Evolutionary conservation across 1,284 basidiomycete species (phyloP), one percentile per base, ranked within the genome.

Genomic region (Ustilago shanxiensis): DNA sequence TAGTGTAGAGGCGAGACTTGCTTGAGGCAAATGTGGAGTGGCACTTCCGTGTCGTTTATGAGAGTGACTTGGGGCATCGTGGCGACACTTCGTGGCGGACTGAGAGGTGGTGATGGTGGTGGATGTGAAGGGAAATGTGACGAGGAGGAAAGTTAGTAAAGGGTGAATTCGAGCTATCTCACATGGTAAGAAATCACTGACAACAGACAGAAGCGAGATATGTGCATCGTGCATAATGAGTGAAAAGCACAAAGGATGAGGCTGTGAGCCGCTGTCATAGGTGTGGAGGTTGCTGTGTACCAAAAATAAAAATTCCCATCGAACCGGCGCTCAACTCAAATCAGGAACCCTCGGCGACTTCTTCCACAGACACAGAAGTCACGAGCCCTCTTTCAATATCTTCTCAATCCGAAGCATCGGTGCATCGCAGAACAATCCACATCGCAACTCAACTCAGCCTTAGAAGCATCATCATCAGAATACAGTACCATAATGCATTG

Each of bases 1-100:
- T 78, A 83, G 62, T 83, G 76, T 7, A 83, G 52, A 14, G 81
- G 81, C 9, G 80, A 81, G 5, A 83, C 67, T 50, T 83, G 81
- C 55, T 77, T 77, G 47, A 83, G 61, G 54, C 72, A 74, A 50
- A 83, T 72, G 62, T 83, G 73, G 29, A 83, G 72, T 7, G 81
- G 81, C 16, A 83, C 77, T 47, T 73, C 52, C 3, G 81, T 81
- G 49, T 80, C 76, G 65, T 83, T 83, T 67, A 80, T 77, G 63
- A 83, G 52, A n/a, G 60, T 74, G 29, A 82, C 76, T 9, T 55
- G 64, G 10, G 80, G 80, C 80, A 82, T 82, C 49, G 26, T 54
- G 45, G 37, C 39, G 22, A 28, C 8, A 8, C n/a, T 8, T 41
- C 5, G 37, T 16, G 14, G 14, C 18, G 10, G 6, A 28, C 16